Base-by-base conservation (phyloP, 2,329 filamentous ascomycete genomes). In the Zasmidium angulare region DNA sequence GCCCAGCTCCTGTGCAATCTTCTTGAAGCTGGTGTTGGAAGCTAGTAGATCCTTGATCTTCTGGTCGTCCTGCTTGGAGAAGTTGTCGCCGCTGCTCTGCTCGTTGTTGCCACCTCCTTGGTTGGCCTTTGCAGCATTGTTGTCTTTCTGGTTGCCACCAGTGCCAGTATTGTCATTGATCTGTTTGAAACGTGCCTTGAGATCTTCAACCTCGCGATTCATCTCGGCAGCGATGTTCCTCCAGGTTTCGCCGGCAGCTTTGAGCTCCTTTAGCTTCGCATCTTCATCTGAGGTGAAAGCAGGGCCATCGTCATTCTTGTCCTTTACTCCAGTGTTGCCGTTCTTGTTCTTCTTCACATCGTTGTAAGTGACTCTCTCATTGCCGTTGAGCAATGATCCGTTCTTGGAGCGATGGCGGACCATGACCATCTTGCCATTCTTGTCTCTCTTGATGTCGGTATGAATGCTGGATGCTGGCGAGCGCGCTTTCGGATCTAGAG, bases 221-320 rank as follows among this genome's bases (percentile, higher is more conserved):
- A 62, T 46, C 31, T 59, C 63, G 50, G 51, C 60, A 6, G 56
- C 58, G 26, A 59, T 65, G 4, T 63, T 14, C 57, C 51, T 47
- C 64, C 63, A 60, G 31, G 49, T 52, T 17, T 55, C 62, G 21
- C 50, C 49, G 2, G 20, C 50, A 4, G 40, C 43, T 19, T 66
- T 61, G n/a, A 65, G 20, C 26, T 61, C 63, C 22, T 46, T 61
- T 2, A 81, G 58, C 60, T 71, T 74, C 2, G 71, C 69, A 50
- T 81, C 78, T 53, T 81, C 72, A 43, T 76, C 75, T 0, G 69
- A 50, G 0, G 75, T 77, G 23, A 64, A 69, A 11, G 55, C 22
- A 17, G 54, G 24, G 9, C 49, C 56, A 36, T 63, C 46, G 23
- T 47, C 63, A 31, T 51, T 36, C 17, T 50, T 53, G 6, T 19